Evolutionary conservation across 768 basidiomycete species (phyloP).

Genomic region (Pholiota microspora): DNA sequence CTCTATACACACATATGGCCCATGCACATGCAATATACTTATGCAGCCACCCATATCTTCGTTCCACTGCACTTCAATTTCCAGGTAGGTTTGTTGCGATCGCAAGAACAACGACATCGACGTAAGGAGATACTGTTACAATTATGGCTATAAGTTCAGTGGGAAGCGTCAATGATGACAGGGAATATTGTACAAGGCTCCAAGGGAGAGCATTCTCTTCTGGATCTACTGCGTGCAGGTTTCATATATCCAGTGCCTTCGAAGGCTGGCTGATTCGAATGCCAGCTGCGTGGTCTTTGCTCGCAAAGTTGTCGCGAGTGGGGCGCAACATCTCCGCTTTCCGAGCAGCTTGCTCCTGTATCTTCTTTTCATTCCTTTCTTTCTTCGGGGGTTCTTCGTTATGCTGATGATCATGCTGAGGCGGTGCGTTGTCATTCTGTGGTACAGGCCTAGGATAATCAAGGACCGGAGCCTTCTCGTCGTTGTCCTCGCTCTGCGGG

Average conservation of each 20-base stretch:
- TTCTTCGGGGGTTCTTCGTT: constrained; percentile 52
- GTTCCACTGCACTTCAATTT: no score
- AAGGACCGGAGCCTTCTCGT: constrained; percentile 9
- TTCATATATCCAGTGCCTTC: constrained; percentile 20
- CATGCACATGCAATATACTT: constrained; percentile 25
- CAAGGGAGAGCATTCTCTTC: not conserved
- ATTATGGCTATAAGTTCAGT: no score
- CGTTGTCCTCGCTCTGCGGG: constrained; percentile 26
- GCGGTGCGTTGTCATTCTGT: constrained; percentile 28
- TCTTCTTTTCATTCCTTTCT: constrained; percentile 47
- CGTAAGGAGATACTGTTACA: no score
- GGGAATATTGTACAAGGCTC: not conserved
- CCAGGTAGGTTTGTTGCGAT: not conserved
- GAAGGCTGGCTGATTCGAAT: constrained; percentile 60
- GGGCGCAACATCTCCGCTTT: constrained; percentile 50
- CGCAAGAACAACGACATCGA: not conserved
- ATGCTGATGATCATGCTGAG: constrained; percentile 34
- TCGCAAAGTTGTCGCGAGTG: constrained; percentile 36
- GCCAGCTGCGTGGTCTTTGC: constrained; percentile 38
- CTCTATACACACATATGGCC: constrained; percentile 28
- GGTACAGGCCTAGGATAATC: constrained; percentile 54
- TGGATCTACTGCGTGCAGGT: not conserved
- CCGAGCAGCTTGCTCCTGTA: constrained; percentile 41
- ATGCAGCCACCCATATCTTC: constrained; percentile 16
- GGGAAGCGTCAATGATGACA: no score